phyloP scores from a whole-genome alignment of 208 protist genomes.

The Crithidia expoeki region DNA sequence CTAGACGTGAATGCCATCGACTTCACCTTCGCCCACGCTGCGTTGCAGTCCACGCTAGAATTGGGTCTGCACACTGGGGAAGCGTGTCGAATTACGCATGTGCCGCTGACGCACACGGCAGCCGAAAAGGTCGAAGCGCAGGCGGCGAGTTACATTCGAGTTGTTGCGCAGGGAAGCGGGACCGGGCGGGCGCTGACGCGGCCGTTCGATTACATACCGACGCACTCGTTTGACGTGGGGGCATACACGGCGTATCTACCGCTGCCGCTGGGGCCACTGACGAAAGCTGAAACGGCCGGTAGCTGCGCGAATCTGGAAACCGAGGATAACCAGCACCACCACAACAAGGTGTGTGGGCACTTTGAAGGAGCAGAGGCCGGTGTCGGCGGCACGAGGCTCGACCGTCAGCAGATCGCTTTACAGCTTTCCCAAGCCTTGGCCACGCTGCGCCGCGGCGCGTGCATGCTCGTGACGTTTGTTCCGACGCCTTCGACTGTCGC shows the following conservation, averaged over 20 bases:
- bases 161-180: slow-evolving; percentile 33
- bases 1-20: slow-evolving; percentile 75
- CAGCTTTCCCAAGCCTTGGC: slow-evolving; percentile 53
- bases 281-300: slow-evolving; percentile 7
- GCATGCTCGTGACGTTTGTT: slow-evolving; percentile 61
- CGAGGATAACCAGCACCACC: neutral
- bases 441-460: slow-evolving; percentile 41
- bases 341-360: neutral
- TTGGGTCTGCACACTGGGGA: slow-evolving; percentile 52
- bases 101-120: slow-evolving; percentile 56
- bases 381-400: slow-evolving; percentile 15
- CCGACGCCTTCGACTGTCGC: slow-evolving; percentile 44
- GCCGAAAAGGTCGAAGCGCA: slow-evolving; percentile 39
- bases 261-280: slow-evolving; percentile 27
- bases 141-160: slow-evolving; percentile 45
- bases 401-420: slow-evolving; percentile 32
- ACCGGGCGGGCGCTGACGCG: slow-evolving; percentile 30
- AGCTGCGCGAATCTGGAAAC: slow-evolving; percentile 4
- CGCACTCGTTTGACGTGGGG: slow-evolving; percentile 56
- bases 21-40: slow-evolving; percentile 70
- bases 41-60: slow-evolving; percentile 57
- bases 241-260: slow-evolving; percentile 63
- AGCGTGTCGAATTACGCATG: slow-evolving; percentile 60
- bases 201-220: slow-evolving; percentile 49
- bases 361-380: neutral